Evolutionary conservation across 2,329 filamentous ascomycete species (phyloP).

Genomic region (Aspergillus japonicus): DNA sequence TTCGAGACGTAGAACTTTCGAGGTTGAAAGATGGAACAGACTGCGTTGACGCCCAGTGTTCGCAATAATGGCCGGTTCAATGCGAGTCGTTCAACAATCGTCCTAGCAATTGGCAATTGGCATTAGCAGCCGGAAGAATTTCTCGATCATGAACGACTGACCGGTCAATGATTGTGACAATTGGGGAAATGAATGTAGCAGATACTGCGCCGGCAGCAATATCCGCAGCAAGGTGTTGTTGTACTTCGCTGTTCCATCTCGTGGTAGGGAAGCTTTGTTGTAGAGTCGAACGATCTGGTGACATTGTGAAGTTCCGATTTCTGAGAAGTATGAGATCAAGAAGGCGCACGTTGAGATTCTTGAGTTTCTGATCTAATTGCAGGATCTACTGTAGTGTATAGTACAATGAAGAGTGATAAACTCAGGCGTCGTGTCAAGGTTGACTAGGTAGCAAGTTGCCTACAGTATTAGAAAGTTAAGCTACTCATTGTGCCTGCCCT

Average conservation of each 20-base stretch:
- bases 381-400: not conserved
- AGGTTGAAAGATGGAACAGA: slow-evolving; percentile 23
- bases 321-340: not conserved
- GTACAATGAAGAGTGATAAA: too few species aligned
- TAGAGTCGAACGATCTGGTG: not conserved
- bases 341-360: not conserved
- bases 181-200: slow-evolving; percentile 26
- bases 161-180: slow-evolving; percentile 31
- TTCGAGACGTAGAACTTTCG: slow-evolving; percentile 34
- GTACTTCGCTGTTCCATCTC: not conserved
- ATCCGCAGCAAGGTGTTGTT: slow-evolving; percentile 22
- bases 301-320: not conserved
- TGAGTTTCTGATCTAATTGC: not conserved
- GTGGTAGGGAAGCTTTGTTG: not conserved
- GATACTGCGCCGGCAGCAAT: slow-evolving; percentile 26
- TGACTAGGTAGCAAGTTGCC: not conserved
- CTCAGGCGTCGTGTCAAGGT: not conserved
- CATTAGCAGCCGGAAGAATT: not conserved
- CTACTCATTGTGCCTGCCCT: too few species aligned
- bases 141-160: slow-evolving; percentile 1
- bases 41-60: slow-evolving; percentile 21
- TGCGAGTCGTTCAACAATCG: slow-evolving; percentile 27
- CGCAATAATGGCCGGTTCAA: slow-evolving; percentile 23
- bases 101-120: slow-evolving; percentile 10
- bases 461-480: too few species aligned